Base-by-base conservation (phyloP, 2,329 filamentous ascomycete species). In the Aureobasidium sp. region DNA sequence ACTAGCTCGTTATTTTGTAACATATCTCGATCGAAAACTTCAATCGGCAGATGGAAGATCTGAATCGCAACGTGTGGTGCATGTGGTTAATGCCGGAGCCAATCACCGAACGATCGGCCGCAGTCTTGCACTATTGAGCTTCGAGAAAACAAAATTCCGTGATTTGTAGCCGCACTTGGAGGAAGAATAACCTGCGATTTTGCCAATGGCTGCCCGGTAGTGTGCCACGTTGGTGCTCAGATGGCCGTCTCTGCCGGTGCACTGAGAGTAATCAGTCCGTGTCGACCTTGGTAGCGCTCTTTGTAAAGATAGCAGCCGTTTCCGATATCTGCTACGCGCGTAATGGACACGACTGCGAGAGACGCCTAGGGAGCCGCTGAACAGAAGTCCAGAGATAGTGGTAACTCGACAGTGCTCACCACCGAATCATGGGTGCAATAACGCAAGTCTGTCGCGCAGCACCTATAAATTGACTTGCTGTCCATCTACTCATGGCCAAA, bases 51-150 rank as follows among this genome's bases (percentile, higher is more conserved):
- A 49, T 49, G 42, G 8, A 24, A 2, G 11, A 47, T 35, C 45
- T 49, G 34, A 49, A 24, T 34, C 45, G 21, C 17, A 47, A 47
- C 42, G 42, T 47, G 42, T 47, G 30, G 29, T 47, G 30, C 30
- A 25, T 17, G 21, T 47, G 30, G 21, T 30, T 48, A 48, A 48
- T 17, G 29, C 44, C 44, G 44, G 7, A 21, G 22, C 32, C 11
- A 47, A 47, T 47, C 42, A 22, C 42, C 42, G 42, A 22, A 12
- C 8, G 42, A 47, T 47, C 42, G 42, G 5, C 21, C 29, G 8
- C 30, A 29, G 12, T 6, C 27, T 29, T 6, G 27, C 6, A 6
- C 27, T 16, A 38, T 37, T 29, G 45, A 38, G 21, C 4, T 47
- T 34, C 21, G 42, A 47, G 42, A 34, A 35, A 35, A 42, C 21